phyloP scores from a whole-genome alignment of 2,329 filamentous ascomycete species.

The Fusarium pseudocircinatum region DNA sequence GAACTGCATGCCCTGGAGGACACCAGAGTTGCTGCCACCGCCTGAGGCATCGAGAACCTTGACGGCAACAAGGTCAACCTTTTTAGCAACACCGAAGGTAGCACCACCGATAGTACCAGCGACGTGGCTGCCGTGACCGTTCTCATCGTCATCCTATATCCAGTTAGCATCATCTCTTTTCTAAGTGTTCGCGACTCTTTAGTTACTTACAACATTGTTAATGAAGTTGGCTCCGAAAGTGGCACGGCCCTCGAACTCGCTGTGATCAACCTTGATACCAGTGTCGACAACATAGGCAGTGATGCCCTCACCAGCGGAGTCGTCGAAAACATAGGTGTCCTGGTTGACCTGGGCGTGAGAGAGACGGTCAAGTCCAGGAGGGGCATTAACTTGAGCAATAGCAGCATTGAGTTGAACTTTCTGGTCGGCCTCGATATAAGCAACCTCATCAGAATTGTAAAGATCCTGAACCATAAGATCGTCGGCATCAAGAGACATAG shows the following conservation, averaged over 20 bases:
- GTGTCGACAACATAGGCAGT: constrained; percentile 74
- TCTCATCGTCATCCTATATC: constrained; percentile 60
- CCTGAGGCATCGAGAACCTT: constrained; percentile 66
- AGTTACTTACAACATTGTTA: constrained; percentile 53
- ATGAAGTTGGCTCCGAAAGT: constrained; percentile 63
- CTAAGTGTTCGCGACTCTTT: neutral
- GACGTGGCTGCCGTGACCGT: constrained; percentile 73
- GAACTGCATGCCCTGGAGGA: constrained; percentile 69
- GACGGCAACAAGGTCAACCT: constrained; percentile 61
- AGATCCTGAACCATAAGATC: constrained; percentile 61
- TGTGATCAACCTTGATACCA: constrained; percentile 66
- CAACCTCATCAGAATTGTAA: constrained; percentile 58
- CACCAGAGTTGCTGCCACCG: constrained; percentile 49
- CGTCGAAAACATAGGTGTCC: constrained; percentile 58
- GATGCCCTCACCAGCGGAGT: constrained; percentile 62
- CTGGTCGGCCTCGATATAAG: constrained; percentile 64
- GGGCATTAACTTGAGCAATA: constrained; percentile 62
- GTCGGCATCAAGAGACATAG: constrained; percentile 63
- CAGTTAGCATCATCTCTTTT: neutral
- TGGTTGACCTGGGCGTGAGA: constrained; percentile 54
- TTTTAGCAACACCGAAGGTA: constrained; percentile 67
- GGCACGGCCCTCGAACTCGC: constrained; percentile 66
- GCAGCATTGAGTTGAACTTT: constrained; percentile 55
- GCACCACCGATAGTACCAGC: constrained; percentile 69
- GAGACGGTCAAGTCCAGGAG: constrained; percentile 63